Conservation (phyloP, 495 filamentous ascomycete genomes). For the Daldinia caldariorum region DNA sequence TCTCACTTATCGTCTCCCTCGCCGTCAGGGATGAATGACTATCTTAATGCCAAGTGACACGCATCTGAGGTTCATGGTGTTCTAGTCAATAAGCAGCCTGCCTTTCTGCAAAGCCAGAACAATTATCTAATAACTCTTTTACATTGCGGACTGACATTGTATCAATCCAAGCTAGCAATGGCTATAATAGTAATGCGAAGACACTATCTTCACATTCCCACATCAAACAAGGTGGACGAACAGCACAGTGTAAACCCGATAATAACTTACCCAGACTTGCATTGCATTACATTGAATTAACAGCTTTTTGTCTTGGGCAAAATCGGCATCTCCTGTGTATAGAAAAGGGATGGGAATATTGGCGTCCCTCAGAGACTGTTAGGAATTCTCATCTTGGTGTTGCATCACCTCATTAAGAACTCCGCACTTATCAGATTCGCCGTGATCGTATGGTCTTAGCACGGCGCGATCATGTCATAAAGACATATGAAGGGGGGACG, state of each 20-base stretch:
- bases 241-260: too few relatives aligned
- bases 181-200: too few relatives aligned
- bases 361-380: not conserved
- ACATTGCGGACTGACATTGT: not conserved
- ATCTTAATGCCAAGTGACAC: not conserved
- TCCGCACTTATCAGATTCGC: not conserved
- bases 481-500: slow-evolving; percentile 11
- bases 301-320: not conserved
- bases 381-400: not conserved
- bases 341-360: not conserved
- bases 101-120: not conserved
- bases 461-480: not conserved
- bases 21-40: not conserved
- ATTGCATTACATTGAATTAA: not conserved
- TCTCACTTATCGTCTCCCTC: not conserved
- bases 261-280: not conserved
- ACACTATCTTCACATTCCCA: too few relatives aligned
- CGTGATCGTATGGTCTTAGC: not conserved
- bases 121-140: not conserved
- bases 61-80: not conserved
- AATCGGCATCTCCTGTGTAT: not conserved
- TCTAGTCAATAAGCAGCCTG: not conserved
- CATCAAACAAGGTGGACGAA: too few relatives aligned
- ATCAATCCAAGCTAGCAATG: not conserved
- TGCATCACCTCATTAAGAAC: slow-evolving; percentile 14